Evolutionary conservation across 768 basidiomycete genomes (phyloP).

Genomic region (Amanita exitialis): DNA sequence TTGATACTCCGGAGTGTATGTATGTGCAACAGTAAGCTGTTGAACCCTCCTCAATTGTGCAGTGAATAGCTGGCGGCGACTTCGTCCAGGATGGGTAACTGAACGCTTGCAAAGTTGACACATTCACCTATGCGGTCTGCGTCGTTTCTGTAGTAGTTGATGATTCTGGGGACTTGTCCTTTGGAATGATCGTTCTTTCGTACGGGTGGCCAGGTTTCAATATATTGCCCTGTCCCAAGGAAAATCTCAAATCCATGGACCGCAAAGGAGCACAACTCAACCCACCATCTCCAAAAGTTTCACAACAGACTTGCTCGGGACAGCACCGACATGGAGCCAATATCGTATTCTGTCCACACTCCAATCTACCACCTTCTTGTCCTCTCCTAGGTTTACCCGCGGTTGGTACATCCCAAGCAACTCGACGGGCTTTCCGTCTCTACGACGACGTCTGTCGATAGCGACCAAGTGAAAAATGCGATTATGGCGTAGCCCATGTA

Average conservation of each 20-base stretch:
- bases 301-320: constrained; percentile 70
- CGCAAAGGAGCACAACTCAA: constrained; percentile 11
- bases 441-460: constrained; percentile 55
- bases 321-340: constrained; percentile 82
- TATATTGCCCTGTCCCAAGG: constrained; percentile 43
- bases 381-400: constrained; percentile 34
- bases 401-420: constrained; percentile 81
- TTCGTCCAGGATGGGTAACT: background rate
- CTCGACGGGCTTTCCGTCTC: constrained; percentile 84
- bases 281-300: constrained; percentile 73
- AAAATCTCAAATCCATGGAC: background rate
- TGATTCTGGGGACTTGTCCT: background rate
- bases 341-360: constrained; percentile 83
- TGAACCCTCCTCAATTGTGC: background rate
- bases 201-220: constrained; percentile 48
- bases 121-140: background rate
- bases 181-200: constrained; percentile 15
- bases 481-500: constrained; percentile 68
- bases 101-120: background rate
- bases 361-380: constrained; percentile 77
- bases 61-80: background rate
- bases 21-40: background rate
- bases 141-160: background rate
- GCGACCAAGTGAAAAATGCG: constrained; percentile 84
- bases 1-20: background rate